Conservation (phyloP, 192 early-diverging fungal species). For the Jimgerdemannia lactiflua region DNA sequence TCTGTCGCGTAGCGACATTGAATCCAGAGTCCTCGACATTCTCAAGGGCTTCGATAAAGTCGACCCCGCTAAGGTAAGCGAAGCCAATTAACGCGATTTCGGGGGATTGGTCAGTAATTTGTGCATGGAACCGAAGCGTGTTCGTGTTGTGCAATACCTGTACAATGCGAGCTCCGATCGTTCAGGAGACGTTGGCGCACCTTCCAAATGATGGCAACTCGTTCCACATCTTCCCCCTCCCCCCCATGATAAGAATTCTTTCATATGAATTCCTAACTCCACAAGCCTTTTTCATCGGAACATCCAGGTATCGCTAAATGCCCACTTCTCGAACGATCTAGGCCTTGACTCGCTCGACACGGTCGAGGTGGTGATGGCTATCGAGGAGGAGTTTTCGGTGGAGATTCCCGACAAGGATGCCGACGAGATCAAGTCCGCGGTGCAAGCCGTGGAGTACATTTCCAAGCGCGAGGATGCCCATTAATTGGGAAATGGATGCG, state of each 20-base stretch:
- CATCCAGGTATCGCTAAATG: conserved; percentile 78
- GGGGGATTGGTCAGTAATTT: background rate
- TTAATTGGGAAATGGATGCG: no score
- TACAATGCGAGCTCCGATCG: no score
- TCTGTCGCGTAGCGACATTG: conserved; percentile 66
- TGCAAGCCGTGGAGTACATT: conserved; percentile 88
- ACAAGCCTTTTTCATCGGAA: background rate
- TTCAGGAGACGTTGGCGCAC: background rate
- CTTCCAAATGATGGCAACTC: no score
- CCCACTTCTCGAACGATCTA: conserved; percentile 92
- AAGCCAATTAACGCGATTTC: background rate
- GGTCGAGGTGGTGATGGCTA: conserved; percentile 98
- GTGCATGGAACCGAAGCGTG: background rate
- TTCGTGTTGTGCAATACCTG: no score
- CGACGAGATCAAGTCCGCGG: conserved; percentile 89
- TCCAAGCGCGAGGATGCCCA: conserved; percentile 66
- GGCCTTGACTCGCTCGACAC: conserved; percentile 96
- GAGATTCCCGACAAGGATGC: conserved; percentile 98
- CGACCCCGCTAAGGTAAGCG: conserved; percentile 80
- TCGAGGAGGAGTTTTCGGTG: conserved; percentile 99
- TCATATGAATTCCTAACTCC: background rate
- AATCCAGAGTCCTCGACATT: conserved; percentile 85
- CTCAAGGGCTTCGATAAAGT: conserved; percentile 98
- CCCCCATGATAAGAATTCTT: no score
- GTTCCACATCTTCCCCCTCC: no score